Evolutionary conservation across 129 eudicot species (phyloP), one percentile per base, ranked within the genome.

Genomic region (Silybum marianum): DNA sequence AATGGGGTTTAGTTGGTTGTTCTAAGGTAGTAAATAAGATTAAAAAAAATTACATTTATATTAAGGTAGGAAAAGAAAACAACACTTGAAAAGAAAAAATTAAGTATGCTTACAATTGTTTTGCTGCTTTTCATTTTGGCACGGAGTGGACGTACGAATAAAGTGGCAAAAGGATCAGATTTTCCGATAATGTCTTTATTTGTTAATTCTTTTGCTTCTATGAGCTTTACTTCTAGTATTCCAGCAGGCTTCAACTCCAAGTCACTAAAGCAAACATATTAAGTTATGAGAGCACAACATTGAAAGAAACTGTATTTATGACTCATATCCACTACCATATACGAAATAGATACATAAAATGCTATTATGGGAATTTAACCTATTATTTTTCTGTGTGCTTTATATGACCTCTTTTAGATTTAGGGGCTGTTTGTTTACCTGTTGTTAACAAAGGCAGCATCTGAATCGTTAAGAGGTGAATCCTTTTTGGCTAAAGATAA

Each of bases 141-240:
- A 19, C 88, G 99, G 32, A 93, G 82, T 23, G 98, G 99, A 21
- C 99, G 93, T 80, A 95, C 77, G 73, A 83, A 92, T 66, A 95
- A 13, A 28, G 77, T 80, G 25, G 95, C 99, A 83, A 16, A 93
- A 42, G 99, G 99, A 88, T 95, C 99, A 22, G 99, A 95, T 79
- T 95, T 95, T 38, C 99, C 98, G 34, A 95, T 84, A 14, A 95
- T 22, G 83, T 95, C 99, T 74, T 91, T 95, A 76, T 95, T 93
- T 6, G 89, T 88, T 71, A 95, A 73, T 69, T 92, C 99, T 86
- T 92, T 90, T n/a, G 97, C 99, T 89, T 92, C 93, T 51, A 95
- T 86, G 32, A 95, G 98, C 86, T 88, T 92, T 81, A 93, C 98
- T 42, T 92, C 95, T 81, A 95, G 76, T 8, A 81, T 87, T 70